A percentile compares a stretch with the other conserved stretches of the same genome.
Evolutionary conservation across 2,329 filamentous ascomycete species (phyloP).

Genomic region (Saccharata proteae): DNA sequence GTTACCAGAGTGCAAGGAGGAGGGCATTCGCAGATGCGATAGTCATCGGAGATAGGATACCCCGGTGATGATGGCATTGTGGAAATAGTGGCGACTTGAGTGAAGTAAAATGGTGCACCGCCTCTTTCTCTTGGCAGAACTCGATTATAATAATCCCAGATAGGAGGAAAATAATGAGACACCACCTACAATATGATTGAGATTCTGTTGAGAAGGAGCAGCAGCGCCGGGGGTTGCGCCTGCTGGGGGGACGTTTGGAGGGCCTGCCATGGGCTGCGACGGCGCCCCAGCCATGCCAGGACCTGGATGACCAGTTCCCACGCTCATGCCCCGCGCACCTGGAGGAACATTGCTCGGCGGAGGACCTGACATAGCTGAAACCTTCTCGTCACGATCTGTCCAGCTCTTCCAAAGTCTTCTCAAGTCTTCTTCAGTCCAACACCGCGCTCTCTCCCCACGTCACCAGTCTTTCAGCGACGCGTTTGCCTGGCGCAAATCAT

Average conservation of each 20-base stretch:
- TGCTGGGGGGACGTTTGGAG: conserved; percentile 36
- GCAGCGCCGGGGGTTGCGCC: conserved; percentile 31
- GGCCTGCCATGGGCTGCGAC: conserved; percentile 34
- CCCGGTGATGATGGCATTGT: too few species aligned
- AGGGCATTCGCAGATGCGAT: too few species aligned
- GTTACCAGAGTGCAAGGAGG: too few species aligned
- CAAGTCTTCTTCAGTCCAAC: conserved; percentile 11
- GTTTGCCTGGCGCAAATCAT: conserved; percentile 10
- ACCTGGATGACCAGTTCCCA: conserved; percentile 30
- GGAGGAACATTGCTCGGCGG: conserved; percentile 21
- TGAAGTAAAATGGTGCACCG: too few species aligned
- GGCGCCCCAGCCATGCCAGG: conserved; percentile 23
- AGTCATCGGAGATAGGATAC: too few species aligned
- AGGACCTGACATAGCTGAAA: conserved; percentile 22
- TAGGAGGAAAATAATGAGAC: conserved; percentile 3
- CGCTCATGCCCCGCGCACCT: conserved; percentile 23
- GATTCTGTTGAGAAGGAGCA: conserved; percentile 66
- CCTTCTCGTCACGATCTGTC: conserved; percentile 6
- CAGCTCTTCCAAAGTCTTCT: conserved; percentile 15
- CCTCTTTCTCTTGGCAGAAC: background rate
- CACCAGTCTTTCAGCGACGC: conserved; percentile 12
- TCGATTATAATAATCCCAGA: background rate
- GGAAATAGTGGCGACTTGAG: too few species aligned
- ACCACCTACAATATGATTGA: conserved; percentile 84
- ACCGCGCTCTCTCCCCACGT: conserved; percentile 14